Evolutionary conservation across 352 stramenopile species (phyloP), one percentile per base, ranked within the genome.

Genomic region (Phytopythium oedochilum): DNA sequence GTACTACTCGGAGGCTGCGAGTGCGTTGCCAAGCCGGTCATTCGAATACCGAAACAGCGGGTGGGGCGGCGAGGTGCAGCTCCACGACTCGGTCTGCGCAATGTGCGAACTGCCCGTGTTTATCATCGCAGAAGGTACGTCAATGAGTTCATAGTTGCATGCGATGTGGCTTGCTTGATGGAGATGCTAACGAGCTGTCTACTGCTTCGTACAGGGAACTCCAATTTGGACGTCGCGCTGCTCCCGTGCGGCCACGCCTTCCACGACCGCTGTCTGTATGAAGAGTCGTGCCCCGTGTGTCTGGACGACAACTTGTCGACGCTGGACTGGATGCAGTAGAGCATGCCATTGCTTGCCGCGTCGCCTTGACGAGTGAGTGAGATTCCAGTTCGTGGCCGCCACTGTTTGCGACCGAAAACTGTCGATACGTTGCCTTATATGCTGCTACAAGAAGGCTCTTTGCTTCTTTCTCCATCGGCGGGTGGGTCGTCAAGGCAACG

Each of bases 41-140:
- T 95, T 88, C 66, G 86, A 95, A 42, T 90, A 81, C 52, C 72
- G 83, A 26, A 92, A 89, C 60, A 92, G 84, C 53, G 86, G 93
- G 52, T 95, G 86, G 86, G 86, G 86, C 45, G 83, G 86, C 22
- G 86, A 94, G 60, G 78, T 95, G 25, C 83, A 94, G 53, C 61
- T 95, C 10, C 86, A 95, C 46, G 83, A 95, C 60, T 86, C 75
- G 14, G 84, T 70, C 2, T 95, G 86, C 50, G 68, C 66, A 3
- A 57, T 65, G 31, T 95, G 86, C 45, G 83, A 93, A 25, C 69
- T 95, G 9, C 78, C 86, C 15, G 80, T 95, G 12, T 76, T 95
- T 46, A 86, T 94, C 35, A 87, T 95, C 58, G 67, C 64, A 23
- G 75, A 89, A 47, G 75, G 86, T 95, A 73, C 20, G 70, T 8